These are phyloP conservation scores for Eucalyptus rudis DNA, from an alignment of 345 rosid genomes.

Conservation along the genomic window DNA sequence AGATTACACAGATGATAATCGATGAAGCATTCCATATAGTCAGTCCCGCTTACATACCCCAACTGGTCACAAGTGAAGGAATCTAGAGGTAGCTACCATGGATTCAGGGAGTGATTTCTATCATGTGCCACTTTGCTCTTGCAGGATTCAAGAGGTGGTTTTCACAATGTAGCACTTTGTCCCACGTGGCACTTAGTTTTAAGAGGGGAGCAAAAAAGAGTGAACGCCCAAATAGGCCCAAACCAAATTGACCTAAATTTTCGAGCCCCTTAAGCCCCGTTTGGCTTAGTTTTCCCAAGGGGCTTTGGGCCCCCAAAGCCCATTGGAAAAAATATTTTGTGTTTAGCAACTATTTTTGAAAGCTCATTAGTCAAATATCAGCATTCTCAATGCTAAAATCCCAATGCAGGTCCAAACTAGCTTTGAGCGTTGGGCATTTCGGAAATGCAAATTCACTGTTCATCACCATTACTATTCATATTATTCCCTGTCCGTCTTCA, in stretches of 20 bases:
- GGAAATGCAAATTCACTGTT: too few relatives aligned
- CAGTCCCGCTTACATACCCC: neutral
- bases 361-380: too few relatives aligned
- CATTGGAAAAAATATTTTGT: too few relatives aligned
- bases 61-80: neutral
- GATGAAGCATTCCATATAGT: neutral
- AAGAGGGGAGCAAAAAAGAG: neutral
- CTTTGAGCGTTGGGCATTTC: too few relatives aligned
- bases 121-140: neutral
- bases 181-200: neutral
- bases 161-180: neutral
- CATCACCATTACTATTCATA: too few relatives aligned
- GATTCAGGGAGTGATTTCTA: neutral
- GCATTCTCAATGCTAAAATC: too few relatives aligned
- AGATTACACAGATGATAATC: neutral
- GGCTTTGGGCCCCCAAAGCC: too few relatives aligned
- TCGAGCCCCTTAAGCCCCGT: neutral
- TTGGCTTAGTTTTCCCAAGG: too few relatives aligned
- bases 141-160: neutral
- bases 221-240: neutral
- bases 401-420: too few relatives aligned
- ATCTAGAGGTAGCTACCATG: neutral
- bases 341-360: too few relatives aligned
- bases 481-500: too few relatives aligned
- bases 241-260: fast-evolving